Conservation (phyloP, 805 yeast species). For the Candida caryicola region DNA sequence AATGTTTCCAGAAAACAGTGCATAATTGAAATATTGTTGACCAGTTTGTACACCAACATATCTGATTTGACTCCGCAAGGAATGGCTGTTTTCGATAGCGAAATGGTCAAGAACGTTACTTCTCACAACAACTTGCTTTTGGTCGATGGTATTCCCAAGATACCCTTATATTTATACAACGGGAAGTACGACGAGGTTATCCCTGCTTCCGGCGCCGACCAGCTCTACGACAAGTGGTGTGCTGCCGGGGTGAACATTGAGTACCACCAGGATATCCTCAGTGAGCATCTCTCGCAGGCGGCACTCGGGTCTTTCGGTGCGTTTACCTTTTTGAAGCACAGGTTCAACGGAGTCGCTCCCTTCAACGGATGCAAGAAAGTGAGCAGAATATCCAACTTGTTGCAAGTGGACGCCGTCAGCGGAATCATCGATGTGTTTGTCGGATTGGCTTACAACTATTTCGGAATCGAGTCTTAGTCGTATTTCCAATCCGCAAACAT, state of each 20-base stretch:
- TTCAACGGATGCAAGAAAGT: conserved; percentile 18
- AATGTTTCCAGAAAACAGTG: conserved; percentile 1
- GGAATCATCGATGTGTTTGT: no score
- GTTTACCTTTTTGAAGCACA: conserved; percentile 16
- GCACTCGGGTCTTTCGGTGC: conserved; percentile 15
- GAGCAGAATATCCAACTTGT: no score
- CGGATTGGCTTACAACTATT: no score
- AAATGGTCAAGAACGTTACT: conserved; percentile 3
- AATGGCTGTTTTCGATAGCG: neutral
- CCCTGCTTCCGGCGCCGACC: conserved; percentile 6
- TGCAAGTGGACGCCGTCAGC: no score
- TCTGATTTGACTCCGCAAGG: conserved; percentile 1
- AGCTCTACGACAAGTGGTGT: conserved; percentile 13
- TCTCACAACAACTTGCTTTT: neutral
- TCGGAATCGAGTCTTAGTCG: no score
- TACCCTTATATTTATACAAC: conserved; percentile 12
- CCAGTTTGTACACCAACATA: neutral
- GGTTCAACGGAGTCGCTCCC: conserved; percentile 13
- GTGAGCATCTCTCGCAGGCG: conserved; percentile 17
- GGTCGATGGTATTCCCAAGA: conserved; percentile 5
- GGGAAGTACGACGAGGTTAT: conserved; percentile 11
- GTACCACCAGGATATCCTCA: conserved; percentile 3
- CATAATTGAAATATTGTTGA: conserved; percentile 1
- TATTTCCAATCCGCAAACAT: no score
- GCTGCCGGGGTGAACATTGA: conserved; percentile 11